Conservation (phyloP, 495 filamentous ascomycete genomes). For the Aspergillus diversus region DNA sequence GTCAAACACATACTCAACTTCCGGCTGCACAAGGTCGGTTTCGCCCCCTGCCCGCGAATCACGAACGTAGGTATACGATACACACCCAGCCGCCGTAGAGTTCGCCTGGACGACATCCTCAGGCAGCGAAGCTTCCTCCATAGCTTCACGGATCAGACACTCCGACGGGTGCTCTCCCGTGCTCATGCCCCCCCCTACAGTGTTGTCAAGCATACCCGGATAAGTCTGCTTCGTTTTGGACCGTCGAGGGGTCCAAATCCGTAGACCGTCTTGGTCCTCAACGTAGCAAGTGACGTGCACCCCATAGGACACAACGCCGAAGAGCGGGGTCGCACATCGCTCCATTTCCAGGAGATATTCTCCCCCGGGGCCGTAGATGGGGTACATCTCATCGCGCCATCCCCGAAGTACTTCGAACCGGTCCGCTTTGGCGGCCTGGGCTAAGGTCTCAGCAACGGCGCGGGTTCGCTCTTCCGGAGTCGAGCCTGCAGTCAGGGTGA, state of each 20-base stretch:
- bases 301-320: conserved; percentile 86
- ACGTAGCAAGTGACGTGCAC: conserved; percentile 86
- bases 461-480: conserved; percentile 61
- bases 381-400: conserved; percentile 90
- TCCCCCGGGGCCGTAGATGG: conserved; percentile 68
- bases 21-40: conserved; percentile 83
- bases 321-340: conserved; percentile 74
- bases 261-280: conserved; percentile 60
- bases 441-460: conserved; percentile 60
- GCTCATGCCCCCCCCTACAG: conserved; percentile 87
- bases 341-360: conserved; percentile 78
- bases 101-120: conserved; percentile 65
- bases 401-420: conserved; percentile 75
- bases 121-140: conserved; percentile 87
- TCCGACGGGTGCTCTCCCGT: conserved; percentile 76
- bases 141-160: conserved; percentile 80
- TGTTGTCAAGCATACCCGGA: conserved; percentile 88
- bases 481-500: conserved; percentile 48
- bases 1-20: conserved; percentile 91
- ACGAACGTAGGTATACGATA: conserved; percentile 86
- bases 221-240: conserved; percentile 81
- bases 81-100: conserved; percentile 63
- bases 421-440: conserved; percentile 62
- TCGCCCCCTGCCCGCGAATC: conserved; percentile 81
- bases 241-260: conserved; percentile 83